phyloP scores from a whole-genome alignment of 1,139 yeast species.

The Lodderomyces margitis region DNA sequence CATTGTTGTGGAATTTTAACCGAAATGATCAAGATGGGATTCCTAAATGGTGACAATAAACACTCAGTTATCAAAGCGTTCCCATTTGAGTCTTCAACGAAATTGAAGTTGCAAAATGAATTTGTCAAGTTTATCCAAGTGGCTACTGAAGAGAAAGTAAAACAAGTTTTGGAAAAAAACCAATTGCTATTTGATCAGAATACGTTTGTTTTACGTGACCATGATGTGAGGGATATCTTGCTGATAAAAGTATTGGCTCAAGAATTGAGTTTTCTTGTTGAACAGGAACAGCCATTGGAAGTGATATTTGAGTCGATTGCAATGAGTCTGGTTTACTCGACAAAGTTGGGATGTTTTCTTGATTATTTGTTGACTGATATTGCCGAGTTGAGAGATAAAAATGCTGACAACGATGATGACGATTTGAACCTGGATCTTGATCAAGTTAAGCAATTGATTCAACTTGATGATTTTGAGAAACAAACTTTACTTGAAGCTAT shows the following conservation, averaged over 20 bases:
- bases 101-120: conserved; percentile 27
- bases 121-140: conserved; percentile 30
- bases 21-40: conserved; percentile 59
- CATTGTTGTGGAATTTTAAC: conserved; percentile 52
- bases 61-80: conserved; percentile 7
- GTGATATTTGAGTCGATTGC: conserved; percentile 4
- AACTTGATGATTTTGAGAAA: conserved; percentile 21
- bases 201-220: conserved; percentile 20
- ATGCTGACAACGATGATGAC: conserved; percentile 4
- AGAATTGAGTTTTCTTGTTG: conserved; percentile 10
- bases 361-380: conserved; percentile 43
- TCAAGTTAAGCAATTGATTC: conserved; percentile 24
- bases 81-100: conserved; percentile 27
- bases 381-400: conserved; percentile 20
- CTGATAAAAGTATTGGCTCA: conserved; percentile 37
- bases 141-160: conserved; percentile 19
- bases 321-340: conserved; percentile 18
- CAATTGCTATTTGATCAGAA: conserved; percentile 23
- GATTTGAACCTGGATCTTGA: conserved; percentile 18
- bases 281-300: conserved; percentile 7
- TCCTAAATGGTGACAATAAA: conserved; percentile 47
- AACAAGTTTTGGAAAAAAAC: conserved; percentile 21
- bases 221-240: conserved; percentile 30
- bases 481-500: conserved; percentile 25
- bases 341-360: conserved; percentile 36